These are phyloP conservation scores for Nematocida ausubeli DNA, from an alignment of 371 early-diverging fungal species.

Conservation along the genomic window DNA sequence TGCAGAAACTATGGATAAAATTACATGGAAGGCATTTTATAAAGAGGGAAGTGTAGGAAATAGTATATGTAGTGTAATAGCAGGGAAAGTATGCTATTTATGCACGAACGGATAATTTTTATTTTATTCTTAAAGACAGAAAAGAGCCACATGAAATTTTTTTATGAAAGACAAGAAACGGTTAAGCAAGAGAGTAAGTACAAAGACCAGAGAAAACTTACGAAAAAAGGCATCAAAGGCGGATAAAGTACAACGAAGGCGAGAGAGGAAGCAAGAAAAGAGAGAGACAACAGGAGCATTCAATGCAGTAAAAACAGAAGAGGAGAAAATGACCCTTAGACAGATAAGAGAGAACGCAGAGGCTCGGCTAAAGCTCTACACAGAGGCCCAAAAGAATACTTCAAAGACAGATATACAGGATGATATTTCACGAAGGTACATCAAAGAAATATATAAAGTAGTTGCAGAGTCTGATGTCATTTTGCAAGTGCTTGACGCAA, in stretches of 20 bases:
- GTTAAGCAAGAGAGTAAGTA: conserved; percentile 41
- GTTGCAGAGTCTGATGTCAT: conserved; percentile 51
- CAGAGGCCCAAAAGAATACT: not conserved
- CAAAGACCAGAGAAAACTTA: conserved; percentile 25
- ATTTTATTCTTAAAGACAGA: no score
- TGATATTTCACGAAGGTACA: conserved; percentile 37
- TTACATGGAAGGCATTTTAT: no score
- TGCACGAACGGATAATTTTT: no score
- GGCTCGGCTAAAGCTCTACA: conserved; percentile 26
- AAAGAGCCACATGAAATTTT: conserved; percentile 41
- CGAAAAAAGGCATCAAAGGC: conserved; percentile 12
- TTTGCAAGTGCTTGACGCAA: conserved; percentile 42
- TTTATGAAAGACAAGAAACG: conserved; percentile 53
- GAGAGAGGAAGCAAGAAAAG: conserved; percentile 36
- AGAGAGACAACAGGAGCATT: conserved; percentile 14
- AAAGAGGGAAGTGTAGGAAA: no score
- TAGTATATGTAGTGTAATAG: no score
- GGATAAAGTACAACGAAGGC: conserved; percentile 11
- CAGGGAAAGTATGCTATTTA: no score
- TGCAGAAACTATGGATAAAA: no score
- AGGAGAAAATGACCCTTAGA: conserved; percentile 26
- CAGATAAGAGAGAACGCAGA: conserved; percentile 52
- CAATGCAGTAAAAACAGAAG: conserved; percentile 38
- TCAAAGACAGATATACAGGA: not conserved
- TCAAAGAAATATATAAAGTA: conserved; percentile 46